phyloP scores from a whole-genome alignment of 192 early-diverging fungal genomes.

The Glomus cerebriforme region DNA sequence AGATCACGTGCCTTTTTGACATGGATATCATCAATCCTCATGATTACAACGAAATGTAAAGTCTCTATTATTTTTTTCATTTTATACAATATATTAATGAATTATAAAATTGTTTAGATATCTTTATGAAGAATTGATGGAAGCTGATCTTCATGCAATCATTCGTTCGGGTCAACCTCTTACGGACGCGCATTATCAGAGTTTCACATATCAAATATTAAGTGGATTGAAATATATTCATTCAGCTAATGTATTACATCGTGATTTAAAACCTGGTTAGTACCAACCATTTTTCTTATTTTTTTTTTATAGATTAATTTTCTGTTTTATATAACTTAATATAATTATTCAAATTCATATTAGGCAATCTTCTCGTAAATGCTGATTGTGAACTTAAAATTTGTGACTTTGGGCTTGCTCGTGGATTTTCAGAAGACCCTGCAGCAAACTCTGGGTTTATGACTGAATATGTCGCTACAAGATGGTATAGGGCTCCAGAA shows the following conservation, averaged over 20 bases:
- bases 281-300: neutral
- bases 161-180: slow-evolving; percentile 78
- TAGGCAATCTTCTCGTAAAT: slow-evolving; percentile 83
- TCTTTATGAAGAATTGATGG: slow-evolving; percentile 78
- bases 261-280: slow-evolving; percentile 85
- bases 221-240: slow-evolving; percentile 93
- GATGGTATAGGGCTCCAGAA: slow-evolving; percentile 96
- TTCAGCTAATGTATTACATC: slow-evolving; percentile 88
- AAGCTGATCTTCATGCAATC: slow-evolving; percentile 88
- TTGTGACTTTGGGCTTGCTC: slow-evolving; percentile 95
- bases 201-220: slow-evolving; percentile 88
- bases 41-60: slow-evolving; percentile 75
- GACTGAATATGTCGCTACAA: slow-evolving; percentile 95
- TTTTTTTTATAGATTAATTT: neutral
- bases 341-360: neutral
- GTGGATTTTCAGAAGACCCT: slow-evolving; percentile 70
- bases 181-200: slow-evolving; percentile 88
- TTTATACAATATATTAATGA: slow-evolving; percentile 3
- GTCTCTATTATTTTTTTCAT: neutral
- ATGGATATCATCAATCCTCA: slow-evolving; percentile 71
- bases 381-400: slow-evolving; percentile 91
- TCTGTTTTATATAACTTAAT: slow-evolving; percentile 7
- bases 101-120: slow-evolving; percentile 44
- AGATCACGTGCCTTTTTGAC: slow-evolving; percentile 80
- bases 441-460: slow-evolving; percentile 74